phyloP scores from a whole-genome alignment of 495 filamentous ascomycete genomes.

The Choiromyces venosus region DNA sequence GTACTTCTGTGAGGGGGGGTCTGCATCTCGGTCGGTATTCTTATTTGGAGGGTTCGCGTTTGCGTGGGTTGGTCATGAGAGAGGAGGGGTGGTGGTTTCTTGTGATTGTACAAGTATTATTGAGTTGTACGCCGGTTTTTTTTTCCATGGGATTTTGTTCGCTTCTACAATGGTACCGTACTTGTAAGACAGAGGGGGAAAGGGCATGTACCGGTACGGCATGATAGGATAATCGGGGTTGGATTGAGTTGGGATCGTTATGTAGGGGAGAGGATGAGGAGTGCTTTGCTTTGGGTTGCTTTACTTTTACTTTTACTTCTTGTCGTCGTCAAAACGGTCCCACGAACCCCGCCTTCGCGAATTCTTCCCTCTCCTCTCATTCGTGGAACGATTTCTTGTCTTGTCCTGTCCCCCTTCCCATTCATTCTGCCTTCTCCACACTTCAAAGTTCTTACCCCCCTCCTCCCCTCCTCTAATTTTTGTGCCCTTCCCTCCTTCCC shows the following conservation, averaged over 20 bases:
- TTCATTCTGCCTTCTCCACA: background rate
- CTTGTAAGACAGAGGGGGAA: background rate
- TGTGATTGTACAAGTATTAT: background rate
- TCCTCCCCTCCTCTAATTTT: background rate
- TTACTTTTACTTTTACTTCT: background rate
- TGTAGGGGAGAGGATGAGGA: too few species aligned
- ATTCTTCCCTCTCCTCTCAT: background rate
- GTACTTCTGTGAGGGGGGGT: background rate
- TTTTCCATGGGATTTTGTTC: background rate
- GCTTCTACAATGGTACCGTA: background rate
- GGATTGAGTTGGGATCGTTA: background rate
- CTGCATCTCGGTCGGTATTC: background rate
- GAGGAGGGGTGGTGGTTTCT: background rate
- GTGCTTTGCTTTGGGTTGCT: too few species aligned
- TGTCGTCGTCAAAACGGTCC: background rate
- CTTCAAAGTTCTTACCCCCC: background rate
- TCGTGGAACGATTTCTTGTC: too few species aligned
- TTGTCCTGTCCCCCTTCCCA: too few species aligned
- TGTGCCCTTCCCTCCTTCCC: constrained; percentile 4
- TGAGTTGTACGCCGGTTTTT: background rate
- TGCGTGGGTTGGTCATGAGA: background rate
- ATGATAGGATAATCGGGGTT: background rate
- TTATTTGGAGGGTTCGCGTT: background rate
- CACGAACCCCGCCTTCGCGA: background rate
- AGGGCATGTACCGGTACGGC: background rate